Conservation (phyloP, 1,284 basidiomycete genomes). For the Polyporus tsugae region DNA sequence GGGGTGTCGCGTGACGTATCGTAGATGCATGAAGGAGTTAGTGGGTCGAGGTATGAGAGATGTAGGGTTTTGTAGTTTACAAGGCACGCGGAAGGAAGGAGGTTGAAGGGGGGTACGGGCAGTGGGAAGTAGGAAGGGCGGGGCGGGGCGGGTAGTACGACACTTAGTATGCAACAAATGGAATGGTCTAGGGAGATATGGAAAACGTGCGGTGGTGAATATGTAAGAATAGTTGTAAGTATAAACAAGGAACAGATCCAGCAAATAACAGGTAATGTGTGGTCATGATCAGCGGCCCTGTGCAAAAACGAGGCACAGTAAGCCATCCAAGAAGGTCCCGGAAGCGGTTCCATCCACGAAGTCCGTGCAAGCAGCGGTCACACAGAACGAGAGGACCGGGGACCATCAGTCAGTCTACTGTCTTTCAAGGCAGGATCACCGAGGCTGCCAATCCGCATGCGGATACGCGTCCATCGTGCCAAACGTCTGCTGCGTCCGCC, state of each 20-base stretch:
- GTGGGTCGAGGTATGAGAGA: neutral
- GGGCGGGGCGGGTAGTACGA: neutral
- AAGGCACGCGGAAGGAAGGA: slow-evolving; percentile 1
- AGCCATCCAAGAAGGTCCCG: slow-evolving; percentile 1
- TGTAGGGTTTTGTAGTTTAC: slow-evolving; percentile 6
- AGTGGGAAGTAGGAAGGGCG: neutral
- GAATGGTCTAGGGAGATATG: slow-evolving; percentile 22
- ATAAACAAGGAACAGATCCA: slow-evolving; percentile 32
- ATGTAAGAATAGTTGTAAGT: slow-evolving; percentile 35
- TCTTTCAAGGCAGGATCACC: slow-evolving; percentile 26
- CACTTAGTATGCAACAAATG: slow-evolving; percentile 25
- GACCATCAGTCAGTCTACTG: no score
- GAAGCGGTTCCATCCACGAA: slow-evolving; percentile 8
- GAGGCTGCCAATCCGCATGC: slow-evolving; percentile 37
- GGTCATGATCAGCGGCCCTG: slow-evolving; percentile 1
- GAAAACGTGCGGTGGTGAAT: slow-evolving; percentile 1
- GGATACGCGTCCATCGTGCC: slow-evolving; percentile 44
- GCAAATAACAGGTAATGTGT: slow-evolving; percentile 9
- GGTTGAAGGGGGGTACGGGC: neutral
- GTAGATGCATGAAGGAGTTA: slow-evolving; percentile 27
- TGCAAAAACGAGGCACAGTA: neutral
- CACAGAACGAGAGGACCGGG: neutral
- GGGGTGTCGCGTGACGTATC: slow-evolving; percentile 36
- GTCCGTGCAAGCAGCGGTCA: neutral
- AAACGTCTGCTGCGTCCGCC: slow-evolving; percentile 47